phyloP scores from a whole-genome alignment of 371 early-diverging fungal genomes.

The Blastocladiella emersonii region DNA sequence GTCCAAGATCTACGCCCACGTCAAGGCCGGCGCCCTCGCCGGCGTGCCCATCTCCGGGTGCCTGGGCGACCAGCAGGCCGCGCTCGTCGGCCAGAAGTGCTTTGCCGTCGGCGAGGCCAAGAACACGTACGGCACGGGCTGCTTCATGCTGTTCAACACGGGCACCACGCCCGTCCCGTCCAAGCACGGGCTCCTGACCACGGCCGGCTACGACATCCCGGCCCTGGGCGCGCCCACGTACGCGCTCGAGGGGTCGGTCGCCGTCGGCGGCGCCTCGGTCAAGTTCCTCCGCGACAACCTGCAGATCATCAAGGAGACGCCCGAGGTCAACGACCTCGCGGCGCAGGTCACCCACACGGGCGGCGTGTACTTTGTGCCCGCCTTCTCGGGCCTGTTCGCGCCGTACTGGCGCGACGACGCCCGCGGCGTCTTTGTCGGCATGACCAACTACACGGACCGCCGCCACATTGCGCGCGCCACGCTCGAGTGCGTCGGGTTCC shows the following conservation, averaged over 20 bases:
- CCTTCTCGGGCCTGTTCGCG: conserved; percentile 86
- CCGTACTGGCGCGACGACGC: conserved; percentile 93
- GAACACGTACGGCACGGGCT: conserved; percentile 94
- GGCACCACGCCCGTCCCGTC: conserved; percentile 66
- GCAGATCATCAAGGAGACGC: conserved; percentile 52
- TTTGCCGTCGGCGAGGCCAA: conserved; percentile 75
- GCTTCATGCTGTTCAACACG: conserved; percentile 89
- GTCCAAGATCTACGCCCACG: conserved; percentile 58
- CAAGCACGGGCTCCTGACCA: conserved; percentile 72
- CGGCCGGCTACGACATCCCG: conserved; percentile 83
- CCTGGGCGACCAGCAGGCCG: conserved; percentile 95
- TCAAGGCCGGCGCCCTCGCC: conserved; percentile 41
- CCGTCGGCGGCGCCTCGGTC: conserved; percentile 85
- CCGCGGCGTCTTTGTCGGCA: conserved; percentile 72
- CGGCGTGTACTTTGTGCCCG: conserved; percentile 89
- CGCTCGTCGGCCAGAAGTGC: conserved; percentile 88
- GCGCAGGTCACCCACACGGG: conserved; percentile 53
- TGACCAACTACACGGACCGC: conserved; percentile 76
- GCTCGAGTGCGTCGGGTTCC: conserved; percentile 80
- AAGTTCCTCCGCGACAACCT: conserved; percentile 83
- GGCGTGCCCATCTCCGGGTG: conserved; percentile 67
- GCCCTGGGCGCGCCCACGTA: conserved; percentile 52
- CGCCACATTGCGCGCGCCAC: conserved; percentile 75
- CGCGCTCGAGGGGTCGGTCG: conserved; percentile 84
- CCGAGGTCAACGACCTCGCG: conserved; percentile 50